These are phyloP conservation scores for Hippophae gyantsensis DNA, from an alignment of 306 rosid species.

Conservation along the genomic window DNA sequence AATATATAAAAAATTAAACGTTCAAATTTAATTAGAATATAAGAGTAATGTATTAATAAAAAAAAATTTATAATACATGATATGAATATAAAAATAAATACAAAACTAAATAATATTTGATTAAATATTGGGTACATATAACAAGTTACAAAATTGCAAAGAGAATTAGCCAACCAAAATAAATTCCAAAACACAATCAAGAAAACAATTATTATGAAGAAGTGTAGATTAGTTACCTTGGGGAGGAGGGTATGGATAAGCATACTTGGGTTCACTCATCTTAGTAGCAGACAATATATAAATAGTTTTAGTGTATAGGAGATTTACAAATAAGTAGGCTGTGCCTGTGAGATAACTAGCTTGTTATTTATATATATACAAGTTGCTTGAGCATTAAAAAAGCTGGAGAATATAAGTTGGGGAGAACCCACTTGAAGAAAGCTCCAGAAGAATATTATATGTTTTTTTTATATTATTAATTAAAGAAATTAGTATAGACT, in stretches of 20 bases:
- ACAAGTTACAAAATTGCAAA: too few relatives aligned
- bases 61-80: too few relatives aligned
- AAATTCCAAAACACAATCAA: neutral
- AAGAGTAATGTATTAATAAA: too few relatives aligned
- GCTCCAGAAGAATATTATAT: neutral
- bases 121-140: too few relatives aligned
- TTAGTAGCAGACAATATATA: neutral
- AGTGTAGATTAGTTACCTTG: constrained; percentile 33
- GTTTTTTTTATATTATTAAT: too few relatives aligned
- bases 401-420: neutral
- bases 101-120: too few relatives aligned
- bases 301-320: neutral
- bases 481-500: too few relatives aligned
- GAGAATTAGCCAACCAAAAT: too few relatives aligned
- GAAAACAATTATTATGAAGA: neutral
- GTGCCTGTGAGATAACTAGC: too few relatives aligned
- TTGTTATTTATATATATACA: neutral
- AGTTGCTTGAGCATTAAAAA: neutral
- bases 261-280: constrained; percentile 61
- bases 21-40: too few relatives aligned
- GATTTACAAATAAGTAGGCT: neutral
- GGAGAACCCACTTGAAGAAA: constrained; percentile 3
- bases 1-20: too few relatives aligned
- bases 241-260: constrained; percentile 56
- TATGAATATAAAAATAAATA: too few relatives aligned